Percentiles rank a stretch among this genome's conserved stretches.
phyloP scores from a whole-genome alignment of 106 monocot species.

The Ottelia alismoides region DNA sequence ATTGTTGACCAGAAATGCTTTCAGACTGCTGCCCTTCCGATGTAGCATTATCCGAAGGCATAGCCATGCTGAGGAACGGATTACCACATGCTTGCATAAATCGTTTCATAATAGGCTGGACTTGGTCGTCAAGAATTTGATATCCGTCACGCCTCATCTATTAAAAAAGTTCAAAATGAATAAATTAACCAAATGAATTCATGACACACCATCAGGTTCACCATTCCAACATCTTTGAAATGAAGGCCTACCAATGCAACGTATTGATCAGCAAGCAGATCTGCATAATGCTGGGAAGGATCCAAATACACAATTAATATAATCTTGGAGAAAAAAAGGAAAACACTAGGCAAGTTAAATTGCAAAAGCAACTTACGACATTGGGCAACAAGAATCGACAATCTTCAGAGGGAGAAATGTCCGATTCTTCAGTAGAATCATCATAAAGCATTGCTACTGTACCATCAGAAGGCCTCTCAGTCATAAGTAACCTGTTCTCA shows the following conservation, averaged over 20 bases:
- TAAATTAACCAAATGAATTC: neutral
- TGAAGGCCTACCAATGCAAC: slow-evolving; percentile 37
- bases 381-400: slow-evolving; percentile 42
- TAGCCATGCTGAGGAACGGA: slow-evolving; percentile 14
- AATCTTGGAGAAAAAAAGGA: neutral
- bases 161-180: slow-evolving; percentile 5
- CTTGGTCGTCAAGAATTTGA: slow-evolving; percentile 53
- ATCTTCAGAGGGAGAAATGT: slow-evolving; percentile 24
- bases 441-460: slow-evolving; percentile 68
- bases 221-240: neutral
- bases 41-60: slow-evolving; percentile 28
- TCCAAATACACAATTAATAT: neutral
- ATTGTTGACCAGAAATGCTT: slow-evolving; percentile 16
- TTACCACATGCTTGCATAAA: slow-evolving; percentile 18
- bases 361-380: slow-evolving; percentile 42
- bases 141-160: slow-evolving; percentile 69
- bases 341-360: neutral
- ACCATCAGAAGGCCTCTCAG: slow-evolving; percentile 56
- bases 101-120: slow-evolving; percentile 16
- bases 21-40: slow-evolving; percentile 37
- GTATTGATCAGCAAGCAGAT: slow-evolving; percentile 73
- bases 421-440: slow-evolving; percentile 43
- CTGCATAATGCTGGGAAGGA: slow-evolving; percentile 54
- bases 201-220: neutral
- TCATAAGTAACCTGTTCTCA: slow-evolving; percentile 23